Base-by-base conservation (phyloP, 2,329 filamentous ascomycete species). In the Sporothrix sp. region DNA sequence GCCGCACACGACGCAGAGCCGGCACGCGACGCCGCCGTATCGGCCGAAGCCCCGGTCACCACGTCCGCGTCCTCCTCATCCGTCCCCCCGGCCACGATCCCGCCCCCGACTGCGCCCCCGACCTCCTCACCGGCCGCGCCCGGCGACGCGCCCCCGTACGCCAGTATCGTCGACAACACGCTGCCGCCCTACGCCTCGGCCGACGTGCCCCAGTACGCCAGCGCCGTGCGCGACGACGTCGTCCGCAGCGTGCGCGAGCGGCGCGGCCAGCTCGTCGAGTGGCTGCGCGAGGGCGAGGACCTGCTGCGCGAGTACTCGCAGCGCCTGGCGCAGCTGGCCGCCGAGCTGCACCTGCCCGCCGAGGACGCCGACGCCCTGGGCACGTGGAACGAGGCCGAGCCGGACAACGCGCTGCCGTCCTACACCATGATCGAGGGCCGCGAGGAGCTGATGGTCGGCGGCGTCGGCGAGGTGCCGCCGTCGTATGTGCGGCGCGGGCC, bases 361-460 rank as follows among this genome's bases (percentile, higher is more conserved):
- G 61, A 63, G 16, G 48, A 50, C 16, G 54, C 60, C 9, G 48
- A 50, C 38, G 51, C 59, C n/a, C 54, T 63, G 28, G 61, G 61
- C 16, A 63, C 61, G 10, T 63, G 61, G 61, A 59, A 57, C 48
- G 60, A 62, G 50, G 59, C 60, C 9, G 60, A 57, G 28, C 55
- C 61, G n/a, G 61, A 63, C 53, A 63, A 63, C 30, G 59, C 59
- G 18, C 54, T 63, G 42, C 61, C 61, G 1, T 61, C 58, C 47
- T 63, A 63, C 46, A 57, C 55, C 45, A 47, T 49, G 51, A 50
- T 63, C 36, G 61, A 63, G 55, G 50, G 57, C 38, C 55, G 58
- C 14, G 61, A 63, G 50, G 61, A 63, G 39, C 53, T 62, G 7
- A 62, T 63, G 60, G 61, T 63, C 18, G 61, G 60, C n/a, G 57